phyloP scores from a whole-genome alignment of 768 basidiomycete genomes.

The Suillus subalutaceus region DNA sequence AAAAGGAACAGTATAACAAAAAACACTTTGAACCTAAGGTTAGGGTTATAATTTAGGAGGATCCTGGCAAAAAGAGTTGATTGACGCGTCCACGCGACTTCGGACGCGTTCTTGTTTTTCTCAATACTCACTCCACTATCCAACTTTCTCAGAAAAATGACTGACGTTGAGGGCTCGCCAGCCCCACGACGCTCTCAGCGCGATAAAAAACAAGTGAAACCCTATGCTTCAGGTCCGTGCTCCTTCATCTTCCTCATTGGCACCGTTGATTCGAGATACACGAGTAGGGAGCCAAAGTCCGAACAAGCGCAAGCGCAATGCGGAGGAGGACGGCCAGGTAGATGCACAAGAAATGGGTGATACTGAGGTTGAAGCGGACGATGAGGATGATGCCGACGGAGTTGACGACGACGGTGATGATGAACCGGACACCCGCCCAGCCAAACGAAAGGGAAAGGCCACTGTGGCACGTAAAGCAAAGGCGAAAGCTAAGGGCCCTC shows the following conservation, averaged over 20 bases:
- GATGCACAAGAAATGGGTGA: constrained; percentile 29
- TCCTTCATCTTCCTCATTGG: not conserved
- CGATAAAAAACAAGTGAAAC: constrained; percentile 64
- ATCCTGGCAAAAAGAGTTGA: constrained; percentile 13
- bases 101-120: constrained; percentile 19
- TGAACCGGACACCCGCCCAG: constrained; percentile 37
- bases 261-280: constrained; percentile 19
- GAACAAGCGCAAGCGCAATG: constrained; percentile 54
- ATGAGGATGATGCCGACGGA: constrained; percentile 31
- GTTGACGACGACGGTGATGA: constrained; percentile 42
- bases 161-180: constrained; percentile 33
- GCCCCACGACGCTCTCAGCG: constrained; percentile 62
- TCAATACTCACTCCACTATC: constrained; percentile 3
- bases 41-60: constrained; percentile 7
- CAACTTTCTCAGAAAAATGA: constrained; percentile 24
- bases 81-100: constrained; percentile 20
- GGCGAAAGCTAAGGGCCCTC: constrained; percentile 40
- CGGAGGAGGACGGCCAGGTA: constrained; percentile 42
- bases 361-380: constrained; percentile 23
- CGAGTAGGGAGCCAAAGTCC: constrained; percentile 34
- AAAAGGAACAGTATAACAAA: not conserved
- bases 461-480: constrained; percentile 29
- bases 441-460: constrained; percentile 47
- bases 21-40: not conserved
- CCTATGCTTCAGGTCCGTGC: constrained; percentile 56